Conservation (phyloP, 1,139 yeast species). For the Sugiyamaella sp. region DNA sequence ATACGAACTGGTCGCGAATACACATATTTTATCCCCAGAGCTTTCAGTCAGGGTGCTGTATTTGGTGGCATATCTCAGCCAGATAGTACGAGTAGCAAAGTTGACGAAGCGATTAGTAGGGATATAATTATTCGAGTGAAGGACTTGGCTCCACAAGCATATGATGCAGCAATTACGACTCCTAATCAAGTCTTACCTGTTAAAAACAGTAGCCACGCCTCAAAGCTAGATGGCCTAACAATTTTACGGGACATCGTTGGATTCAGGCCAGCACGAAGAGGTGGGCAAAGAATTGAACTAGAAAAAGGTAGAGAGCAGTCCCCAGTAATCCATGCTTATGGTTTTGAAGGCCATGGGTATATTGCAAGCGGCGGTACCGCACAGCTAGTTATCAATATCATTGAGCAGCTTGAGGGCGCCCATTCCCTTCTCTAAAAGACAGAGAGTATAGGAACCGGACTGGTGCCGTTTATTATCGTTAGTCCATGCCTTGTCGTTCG, state of each 20-base stretch:
- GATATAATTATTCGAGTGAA: conserved; percentile 51
- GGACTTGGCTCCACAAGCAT: conserved; percentile 56
- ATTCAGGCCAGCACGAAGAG: conserved; percentile 68
- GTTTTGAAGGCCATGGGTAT: conserved; percentile 73
- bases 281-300: conserved; percentile 57
- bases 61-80: conserved; percentile 70
- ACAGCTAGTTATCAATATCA: conserved; percentile 14
- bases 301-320: conserved; percentile 37
- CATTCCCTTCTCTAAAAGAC: conserved; percentile 8
- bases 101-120: conserved; percentile 51
- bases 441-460: too few relatives aligned
- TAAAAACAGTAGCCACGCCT: too few relatives aligned
- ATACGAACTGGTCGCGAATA: conserved; percentile 31
- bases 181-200: conserved; percentile 12
- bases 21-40: conserved; percentile 65
- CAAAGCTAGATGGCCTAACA: too few relatives aligned
- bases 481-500: too few relatives aligned
- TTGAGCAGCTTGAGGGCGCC: not conserved
- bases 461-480: too few relatives aligned
- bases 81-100: conserved; percentile 41
- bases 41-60: conserved; percentile 59
- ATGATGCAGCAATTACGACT: conserved; percentile 39
- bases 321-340: conserved; percentile 64
- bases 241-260: conserved; percentile 60
- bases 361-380: conserved; percentile 31